These are phyloP conservation scores for Phytopythium mirpurense DNA, from an alignment of 352 stramenopile genomes.

Conservation along the genomic window DNA sequence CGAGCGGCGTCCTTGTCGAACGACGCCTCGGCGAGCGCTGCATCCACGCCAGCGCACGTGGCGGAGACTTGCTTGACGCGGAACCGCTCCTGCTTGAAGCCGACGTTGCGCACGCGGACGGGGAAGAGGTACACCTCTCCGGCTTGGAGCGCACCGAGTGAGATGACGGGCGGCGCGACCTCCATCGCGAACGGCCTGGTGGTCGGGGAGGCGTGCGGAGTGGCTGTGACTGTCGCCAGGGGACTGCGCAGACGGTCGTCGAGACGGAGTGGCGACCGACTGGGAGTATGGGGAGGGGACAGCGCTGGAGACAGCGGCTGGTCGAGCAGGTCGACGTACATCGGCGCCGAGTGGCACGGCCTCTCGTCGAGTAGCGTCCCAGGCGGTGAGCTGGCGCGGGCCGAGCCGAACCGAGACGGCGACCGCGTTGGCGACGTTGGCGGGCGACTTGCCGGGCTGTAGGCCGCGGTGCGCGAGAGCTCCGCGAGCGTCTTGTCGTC, in stretches of 20 bases:
- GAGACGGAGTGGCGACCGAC: not conserved
- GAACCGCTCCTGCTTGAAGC: conserved; percentile 59
- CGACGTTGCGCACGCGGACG: conserved; percentile 61
- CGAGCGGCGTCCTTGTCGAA: conserved; percentile 59
- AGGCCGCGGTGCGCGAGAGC: conserved; percentile 36
- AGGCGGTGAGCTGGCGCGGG: not conserved
- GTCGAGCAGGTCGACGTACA: conserved; percentile 3
- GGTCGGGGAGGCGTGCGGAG: conserved; percentile 14
- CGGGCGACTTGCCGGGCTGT: conserved; percentile 24
- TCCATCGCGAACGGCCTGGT: conserved; percentile 52
- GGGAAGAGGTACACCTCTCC: conserved; percentile 67
- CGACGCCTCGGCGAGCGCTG: conserved; percentile 37
- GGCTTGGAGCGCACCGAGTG: conserved; percentile 26
- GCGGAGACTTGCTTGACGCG: conserved; percentile 44
- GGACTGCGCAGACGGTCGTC: conserved; percentile 2
- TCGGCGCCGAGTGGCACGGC: not conserved
- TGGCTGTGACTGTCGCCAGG: not conserved
- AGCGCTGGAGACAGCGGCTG: conserved; percentile 1
- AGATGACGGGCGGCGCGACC: conserved; percentile 39
- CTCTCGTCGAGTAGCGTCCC: not conserved
- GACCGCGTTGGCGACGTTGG: conserved; percentile 22
- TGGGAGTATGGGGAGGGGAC: not conserved
- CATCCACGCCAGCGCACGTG: conserved; percentile 30
- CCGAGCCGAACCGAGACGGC: conserved; percentile 8
- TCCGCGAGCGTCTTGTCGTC: conserved; percentile 40